Evolutionary conservation across 169 alveolate genomes (phyloP), one percentile per base, ranked within the genome.

Genomic region (Plasmodium billcollinsi): DNA sequence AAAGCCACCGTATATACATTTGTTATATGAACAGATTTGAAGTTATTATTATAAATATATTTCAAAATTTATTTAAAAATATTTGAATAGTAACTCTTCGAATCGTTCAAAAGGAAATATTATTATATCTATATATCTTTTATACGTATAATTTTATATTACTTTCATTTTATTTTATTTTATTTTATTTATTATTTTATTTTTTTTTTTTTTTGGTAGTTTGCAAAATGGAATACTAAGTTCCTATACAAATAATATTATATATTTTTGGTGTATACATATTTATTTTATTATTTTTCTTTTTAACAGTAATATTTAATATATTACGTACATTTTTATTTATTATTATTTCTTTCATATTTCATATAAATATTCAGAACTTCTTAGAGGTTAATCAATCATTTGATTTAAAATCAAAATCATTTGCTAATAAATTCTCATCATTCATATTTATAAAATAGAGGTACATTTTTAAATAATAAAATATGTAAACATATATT

Each of bases 1-100:
- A 85, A 85, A 70, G 91, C 91, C 91, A 85, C 91, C 91, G 91
- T 62, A 85, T 85, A 85, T 85, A 85, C 75, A 70, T 70, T 85
- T 85, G 91, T 70, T 85, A 20, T 85, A 85, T 85, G 91, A 85
- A 85, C 91, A 70, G 47, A 18, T 63, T 85, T 85, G 91, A 85
- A 43, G 86, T 56, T 71, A 85, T 58, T 85, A 85, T 85, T 56
- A 33, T 33, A 33, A 33, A 33, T 5, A 33, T 52, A n/a, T 52
- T 62, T 33, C 26, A 61, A 56, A 33, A 61, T 70, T 83, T 70
- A 21, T 7, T 70, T n/a, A 52, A 70, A 85, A 15, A 66, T 85
- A 54, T 50, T 52, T 50, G 7, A 70, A 85, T 85, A 85, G 56
- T 71, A 85, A 69, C 86, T 49, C 91, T 85, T 85, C 91, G 91